phyloP scores from a whole-genome alignment of 2,329 filamentous ascomycete genomes.

The Beauveria sp. region DNA sequence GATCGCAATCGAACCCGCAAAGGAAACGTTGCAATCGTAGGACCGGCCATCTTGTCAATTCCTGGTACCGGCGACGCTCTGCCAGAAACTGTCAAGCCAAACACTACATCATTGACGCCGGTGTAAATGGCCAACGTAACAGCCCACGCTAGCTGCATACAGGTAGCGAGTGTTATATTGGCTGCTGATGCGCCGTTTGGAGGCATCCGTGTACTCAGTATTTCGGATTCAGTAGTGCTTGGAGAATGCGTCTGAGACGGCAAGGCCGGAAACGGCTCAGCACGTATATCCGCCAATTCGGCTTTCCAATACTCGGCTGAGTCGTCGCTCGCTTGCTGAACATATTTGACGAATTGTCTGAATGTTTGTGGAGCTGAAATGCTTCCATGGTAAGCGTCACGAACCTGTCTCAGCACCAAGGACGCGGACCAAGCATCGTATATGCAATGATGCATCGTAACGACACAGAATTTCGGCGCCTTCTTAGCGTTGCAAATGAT shows the following conservation, averaged over 20 bases:
- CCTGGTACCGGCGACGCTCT: constrained; percentile 10
- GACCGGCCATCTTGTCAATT: constrained; percentile 11
- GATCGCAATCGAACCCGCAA: constrained; percentile 10
- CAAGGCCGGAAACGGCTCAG: constrained; percentile 30
- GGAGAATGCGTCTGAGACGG: constrained; percentile 21
- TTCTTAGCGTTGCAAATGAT: neutral
- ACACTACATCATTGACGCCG: constrained; percentile 10
- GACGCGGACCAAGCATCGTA: neutral
- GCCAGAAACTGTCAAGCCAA: constrained; percentile 10
- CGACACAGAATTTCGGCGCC: neutral
- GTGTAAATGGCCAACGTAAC: constrained; percentile 2
- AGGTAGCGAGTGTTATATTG: constrained; percentile 29
- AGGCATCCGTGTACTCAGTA: neutral
- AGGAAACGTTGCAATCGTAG: constrained; percentile 20
- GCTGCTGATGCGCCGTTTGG: neutral
- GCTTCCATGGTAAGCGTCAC: neutral
- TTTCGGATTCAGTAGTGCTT: neutral
- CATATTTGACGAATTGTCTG: neutral
- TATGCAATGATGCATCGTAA: constrained; percentile 1
- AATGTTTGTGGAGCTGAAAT: neutral
- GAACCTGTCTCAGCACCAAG: neutral
- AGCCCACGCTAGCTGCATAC: constrained; percentile 10
- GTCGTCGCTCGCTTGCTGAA: neutral
- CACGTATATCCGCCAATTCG: constrained; percentile 19
- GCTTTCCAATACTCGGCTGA: neutral